These are phyloP conservation scores for Gyromitra esculenta DNA, from an alignment of 2,329 filamentous ascomycete genomes.

Conservation along the genomic window DNA sequence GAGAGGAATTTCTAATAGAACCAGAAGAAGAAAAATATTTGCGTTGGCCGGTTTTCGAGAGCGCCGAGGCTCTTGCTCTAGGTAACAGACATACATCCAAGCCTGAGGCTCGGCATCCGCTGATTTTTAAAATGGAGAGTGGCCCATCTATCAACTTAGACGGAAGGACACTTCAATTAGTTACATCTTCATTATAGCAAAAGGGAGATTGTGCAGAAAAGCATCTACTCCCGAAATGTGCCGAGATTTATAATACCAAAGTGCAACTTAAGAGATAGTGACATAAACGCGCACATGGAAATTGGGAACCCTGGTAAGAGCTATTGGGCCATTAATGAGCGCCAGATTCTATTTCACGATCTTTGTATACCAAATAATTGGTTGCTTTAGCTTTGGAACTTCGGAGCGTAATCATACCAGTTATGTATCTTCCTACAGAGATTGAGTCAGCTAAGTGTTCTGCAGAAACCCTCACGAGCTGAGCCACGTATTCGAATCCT, in stretches of 20 bases:
- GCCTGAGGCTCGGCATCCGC: background rate
- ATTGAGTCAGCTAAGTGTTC: constrained; percentile 17
- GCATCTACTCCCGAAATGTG: constrained; percentile 10
- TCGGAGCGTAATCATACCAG: background rate
- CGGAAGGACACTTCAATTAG: background rate
- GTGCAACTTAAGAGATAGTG: constrained; percentile 1
- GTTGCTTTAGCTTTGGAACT: background rate
- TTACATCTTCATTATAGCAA: background rate
- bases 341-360: background rate
- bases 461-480: constrained; percentile 34
- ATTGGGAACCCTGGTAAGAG: background rate
- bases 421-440: constrained; percentile 2
- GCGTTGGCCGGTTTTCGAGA: background rate
- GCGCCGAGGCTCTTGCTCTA: background rate
- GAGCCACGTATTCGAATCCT: constrained; percentile 43
- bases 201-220: background rate
- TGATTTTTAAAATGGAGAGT: background rate
- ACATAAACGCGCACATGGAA: constrained; percentile 21
- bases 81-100: background rate
- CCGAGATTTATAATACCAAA: background rate
- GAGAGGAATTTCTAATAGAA: constrained; percentile 3
- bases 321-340: background rate
- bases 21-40: constrained; percentile 12
- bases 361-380: constrained; percentile 4
- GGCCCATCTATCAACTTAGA: background rate